Evolutionary conservation across 192 early-diverging fungal genomes (phyloP), one percentile per base, ranked within the genome.

Genomic region (Coemansia sp.): DNA sequence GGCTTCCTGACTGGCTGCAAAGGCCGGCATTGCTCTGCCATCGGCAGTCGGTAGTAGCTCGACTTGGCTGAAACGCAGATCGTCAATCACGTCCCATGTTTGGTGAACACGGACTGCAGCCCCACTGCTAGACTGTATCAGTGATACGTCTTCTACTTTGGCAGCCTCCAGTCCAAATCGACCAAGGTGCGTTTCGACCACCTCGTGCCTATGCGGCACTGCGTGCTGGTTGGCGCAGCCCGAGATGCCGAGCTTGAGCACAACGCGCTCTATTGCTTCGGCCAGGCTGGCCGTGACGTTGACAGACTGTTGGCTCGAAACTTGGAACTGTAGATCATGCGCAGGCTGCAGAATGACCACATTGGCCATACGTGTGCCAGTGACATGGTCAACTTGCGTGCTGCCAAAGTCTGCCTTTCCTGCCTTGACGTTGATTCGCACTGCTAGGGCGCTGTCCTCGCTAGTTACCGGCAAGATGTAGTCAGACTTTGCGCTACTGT

Each of bases 71-170:
- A 53, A 64, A 8, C 53, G 54, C 53, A 57, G 60, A 35, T 70
- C 59, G 17, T 74, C 67, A 9, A 80, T 41, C 14, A 74, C 34
- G 26, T 74, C 59, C 76, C 70, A 80, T 3, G 54, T 62, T 54
- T 80, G 70, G 15, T 53, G 76, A 33, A 74, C 64, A 0, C 41
- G 26, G 5, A 53, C 58, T 0, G 22, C n/a, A 6, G 59, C 38
- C 5, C 60, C 67, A 38, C 15, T 61, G 41, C 22, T 39, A 0
- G 70, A 48, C 14, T 21, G 40, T 8, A 39, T 37, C 27, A 17
- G 39, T 1, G 53, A 67, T 11, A 62, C 58, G 8, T 64, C 61
- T n/a, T 62, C 76, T 37, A 80, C 35, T 24, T 66, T 53, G 1
- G 60, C 64, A 21, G 46, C 22, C 19, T 35, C 29, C 39, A 80